Conservation (phyloP, 257 asterid species). For the Lantana camara region DNA sequence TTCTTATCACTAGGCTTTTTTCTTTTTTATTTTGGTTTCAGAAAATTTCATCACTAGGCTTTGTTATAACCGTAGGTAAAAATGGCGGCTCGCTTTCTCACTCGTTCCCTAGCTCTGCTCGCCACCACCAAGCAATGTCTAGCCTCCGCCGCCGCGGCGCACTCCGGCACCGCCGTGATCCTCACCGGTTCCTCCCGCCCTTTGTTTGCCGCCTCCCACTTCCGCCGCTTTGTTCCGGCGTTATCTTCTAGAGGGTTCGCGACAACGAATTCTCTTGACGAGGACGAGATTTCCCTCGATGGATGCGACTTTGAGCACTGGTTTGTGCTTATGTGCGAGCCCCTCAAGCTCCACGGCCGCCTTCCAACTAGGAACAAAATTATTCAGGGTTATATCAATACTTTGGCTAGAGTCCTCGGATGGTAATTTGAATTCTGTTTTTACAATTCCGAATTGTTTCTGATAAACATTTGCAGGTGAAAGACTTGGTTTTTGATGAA, state of each 20-base stretch:
- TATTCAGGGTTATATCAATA: slow-evolving; percentile 70
- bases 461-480: too few relatives aligned
- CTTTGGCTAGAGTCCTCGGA: slow-evolving; percentile 72
- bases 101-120: slow-evolving; percentile 57
- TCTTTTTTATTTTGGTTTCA: too few relatives aligned
- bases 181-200: slow-evolving; percentile 53
- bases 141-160: slow-evolving; percentile 30
- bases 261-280: slow-evolving; percentile 68
- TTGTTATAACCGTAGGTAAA: slow-evolving; percentile 29
- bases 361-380: slow-evolving; percentile 77
- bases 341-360: slow-evolving; percentile 78
- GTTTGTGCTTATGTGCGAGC: slow-evolving; percentile 95
- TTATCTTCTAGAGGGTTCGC: slow-evolving; percentile 55
- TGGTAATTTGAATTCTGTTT: slow-evolving; percentile 54
- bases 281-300: slow-evolving; percentile 89
- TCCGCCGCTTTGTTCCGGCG: slow-evolving; percentile 41
- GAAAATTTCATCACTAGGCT: slow-evolving; percentile 49
- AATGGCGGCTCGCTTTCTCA: slow-evolving; percentile 70
- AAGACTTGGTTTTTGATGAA: too few relatives aligned
- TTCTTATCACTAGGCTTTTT: too few relatives aligned
- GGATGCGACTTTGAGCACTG: slow-evolving; percentile 99
- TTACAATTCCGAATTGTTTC: slow-evolving; percentile 1
- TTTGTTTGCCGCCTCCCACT: slow-evolving; percentile 37
- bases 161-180: slow-evolving; percentile 43
- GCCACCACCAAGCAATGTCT: slow-evolving; percentile 41